These are phyloP conservation scores for Suillus spraguei DNA, from an alignment of 768 basidiomycete species.

Conservation along the genomic window DNA sequence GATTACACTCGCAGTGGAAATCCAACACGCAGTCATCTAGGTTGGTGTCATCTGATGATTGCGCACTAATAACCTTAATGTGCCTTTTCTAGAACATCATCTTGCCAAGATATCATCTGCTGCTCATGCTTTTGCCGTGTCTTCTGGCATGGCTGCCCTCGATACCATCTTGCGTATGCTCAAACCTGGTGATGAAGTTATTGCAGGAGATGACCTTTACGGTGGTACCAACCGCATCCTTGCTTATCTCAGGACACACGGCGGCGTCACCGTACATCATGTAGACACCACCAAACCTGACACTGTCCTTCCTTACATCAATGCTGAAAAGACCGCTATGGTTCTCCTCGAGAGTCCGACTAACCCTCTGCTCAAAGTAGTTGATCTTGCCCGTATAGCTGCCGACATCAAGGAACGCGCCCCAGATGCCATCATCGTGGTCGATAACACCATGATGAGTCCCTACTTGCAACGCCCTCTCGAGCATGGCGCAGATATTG, in stretches of 20 bases:
- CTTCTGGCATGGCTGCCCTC: conserved; percentile 97
- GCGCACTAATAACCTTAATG: background rate
- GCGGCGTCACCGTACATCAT: conserved; percentile 88
- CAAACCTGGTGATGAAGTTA: conserved; percentile 93
- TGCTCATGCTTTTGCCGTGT: conserved; percentile 85
- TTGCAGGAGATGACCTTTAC: conserved; percentile 97
- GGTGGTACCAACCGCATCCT: conserved; percentile 97
- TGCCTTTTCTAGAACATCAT: conserved; percentile 75
- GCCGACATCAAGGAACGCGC: conserved; percentile 81
- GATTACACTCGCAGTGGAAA: conserved; percentile 97
- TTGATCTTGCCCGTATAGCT: conserved; percentile 83
- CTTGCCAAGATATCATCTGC: conserved; percentile 97
- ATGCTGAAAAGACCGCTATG: conserved; percentile 75
- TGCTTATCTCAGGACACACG: conserved; percentile 83
- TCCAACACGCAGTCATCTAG: conserved; percentile 93
- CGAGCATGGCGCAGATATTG: conserved; percentile 94
- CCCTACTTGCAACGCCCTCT: conserved; percentile 95
- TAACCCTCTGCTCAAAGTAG: conserved; percentile 95
- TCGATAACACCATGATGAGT: conserved; percentile 99
- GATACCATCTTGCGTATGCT: conserved; percentile 93
- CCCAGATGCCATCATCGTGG: conserved; percentile 81
- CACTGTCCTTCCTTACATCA: conserved; percentile 62
- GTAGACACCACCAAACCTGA: conserved; percentile 86
- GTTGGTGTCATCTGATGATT: conserved; percentile 45
- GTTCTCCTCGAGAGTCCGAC: conserved; percentile 97